These are phyloP conservation scores for Scleromitrula shiraiana DNA, from an alignment of 2,329 filamentous ascomycete species.

Conservation along the genomic window DNA sequence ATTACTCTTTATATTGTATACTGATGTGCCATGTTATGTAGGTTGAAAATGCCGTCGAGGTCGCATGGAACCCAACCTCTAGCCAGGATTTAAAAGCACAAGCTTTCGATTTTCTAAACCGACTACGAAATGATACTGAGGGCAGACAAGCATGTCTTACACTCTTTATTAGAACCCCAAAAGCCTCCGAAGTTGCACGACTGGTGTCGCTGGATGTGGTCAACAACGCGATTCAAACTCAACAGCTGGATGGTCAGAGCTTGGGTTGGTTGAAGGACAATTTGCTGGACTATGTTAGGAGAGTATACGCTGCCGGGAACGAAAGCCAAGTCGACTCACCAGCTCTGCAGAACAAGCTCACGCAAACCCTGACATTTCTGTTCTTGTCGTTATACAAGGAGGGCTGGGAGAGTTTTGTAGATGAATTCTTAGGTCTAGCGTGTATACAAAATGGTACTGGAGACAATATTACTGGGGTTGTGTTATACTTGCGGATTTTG, in stretches of 20 bases:
- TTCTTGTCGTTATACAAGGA: conserved; percentile 81
- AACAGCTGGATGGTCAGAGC: conserved; percentile 64
- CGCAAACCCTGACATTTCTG: conserved; percentile 89
- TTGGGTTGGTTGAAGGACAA: conserved; percentile 72
- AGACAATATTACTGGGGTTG: conserved; percentile 67
- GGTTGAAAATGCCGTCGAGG: conserved; percentile 93
- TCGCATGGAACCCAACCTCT: conserved; percentile 77
- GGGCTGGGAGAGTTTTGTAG: conserved; percentile 83
- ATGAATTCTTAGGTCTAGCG: conserved; percentile 78
- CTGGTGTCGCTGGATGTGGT: conserved; percentile 87
- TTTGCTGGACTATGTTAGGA: conserved; percentile 71
- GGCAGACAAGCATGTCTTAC: conserved; percentile 85
- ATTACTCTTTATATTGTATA: not conserved
- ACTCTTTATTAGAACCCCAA: conserved; percentile 74
- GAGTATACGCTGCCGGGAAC: conserved; percentile 56
- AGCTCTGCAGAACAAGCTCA: conserved; percentile 90
- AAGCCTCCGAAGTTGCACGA: conserved; percentile 73
- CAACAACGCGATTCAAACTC: conserved; percentile 81
- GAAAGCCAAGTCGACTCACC: conserved; percentile 58
- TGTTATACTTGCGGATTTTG: conserved; percentile 83
- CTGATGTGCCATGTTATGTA: conserved; percentile 34
- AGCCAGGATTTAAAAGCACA: conserved; percentile 69
- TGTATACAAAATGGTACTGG: conserved; percentile 49
- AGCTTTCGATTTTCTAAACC: conserved; percentile 72
- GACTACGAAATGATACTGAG: conserved; percentile 71